Base-by-base conservation (phyloP, 345 rosid genomes). In the Brassica incana region DNA sequence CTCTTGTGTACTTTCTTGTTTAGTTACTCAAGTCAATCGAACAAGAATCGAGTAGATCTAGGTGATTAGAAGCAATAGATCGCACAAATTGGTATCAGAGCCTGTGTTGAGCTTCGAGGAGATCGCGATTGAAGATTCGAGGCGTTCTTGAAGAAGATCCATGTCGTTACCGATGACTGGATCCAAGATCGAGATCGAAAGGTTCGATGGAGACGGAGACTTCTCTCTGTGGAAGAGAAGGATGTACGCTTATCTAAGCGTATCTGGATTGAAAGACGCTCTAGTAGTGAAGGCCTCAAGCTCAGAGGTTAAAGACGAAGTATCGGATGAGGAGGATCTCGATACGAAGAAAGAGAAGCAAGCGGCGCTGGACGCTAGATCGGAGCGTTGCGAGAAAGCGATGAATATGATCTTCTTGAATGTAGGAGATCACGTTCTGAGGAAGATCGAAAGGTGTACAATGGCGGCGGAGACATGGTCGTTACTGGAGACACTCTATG, bases 331-430 rank as follows among this genome's bases (percentile, higher is more conserved):
- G 5, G 58, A n/a, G 0, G 58, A n/a, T 5, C 58, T 7, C 0
- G 58, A 52, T 3, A 6, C 6, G 20, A 52, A 54, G 20, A 52
- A 52, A 18, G 5, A 52, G n/a, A n/a, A 5, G 59, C 1, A n/a
- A 0, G 58, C 20, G 0, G 20, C 1, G 0, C 2, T n/a, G 0
- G 58, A 5, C 0, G 2, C 58, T 0, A n/a, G 59, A 5, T 7
- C 15, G 4, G 20, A 52, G 20, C 20, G 20, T 1, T 52, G 59
- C 20, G 59, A 52, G 1, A 52, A 15, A 2, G 59, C 59, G 20
- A 52, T n/a, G 59, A 52, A 52, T 14, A 4, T 12, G 56, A 14
- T 48, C 2, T 48, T 48, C 6, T 0, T 48, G 11, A 48, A 48
- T 2, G 40, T 36, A 6, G 40, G 40, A 7, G 40, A 36, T 36